Base-by-base conservation (phyloP, 768 basidiomycete genomes). In the Leccinum aurantiacum region DNA sequence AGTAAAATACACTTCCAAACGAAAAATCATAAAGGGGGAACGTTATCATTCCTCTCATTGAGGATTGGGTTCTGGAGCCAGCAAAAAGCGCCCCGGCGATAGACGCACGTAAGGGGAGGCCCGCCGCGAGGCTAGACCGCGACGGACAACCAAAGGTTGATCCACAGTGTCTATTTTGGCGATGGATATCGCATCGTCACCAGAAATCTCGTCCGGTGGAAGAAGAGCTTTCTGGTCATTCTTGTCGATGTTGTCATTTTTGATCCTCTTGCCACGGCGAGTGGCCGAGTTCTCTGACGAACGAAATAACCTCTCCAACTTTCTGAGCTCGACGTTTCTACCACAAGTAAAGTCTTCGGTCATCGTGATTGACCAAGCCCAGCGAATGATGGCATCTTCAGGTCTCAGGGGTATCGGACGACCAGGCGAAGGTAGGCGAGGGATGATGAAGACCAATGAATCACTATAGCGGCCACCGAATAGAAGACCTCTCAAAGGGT, bases 401-500 rank as follows among this genome's bases (percentile, higher is more conserved):
- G 54, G 62, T 5, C 63, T 66, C 33, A 60, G 8, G 11, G 50
- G 6, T 24, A 74, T 44, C 3, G 65, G 65, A 17, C 64, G 65
- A 51, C 57, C 47, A 3, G 66, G 72, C 9, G 70, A 66, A 49
- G 67, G 65, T 17, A 74, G 54, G 3, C 70, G 67, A 41, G 74
- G 74, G 25, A 74, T 65, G 46, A 74, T 62, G 13, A 60, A 53
- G 15, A 69, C 46, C 6, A 0, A 44, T 25, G 68, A 61, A 3
- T 11, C 3, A 9, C 15, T 17, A 14, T 49, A 54, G 19, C 66
- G 60, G 29, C 62, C 65, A 24, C 57, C 44, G 3, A 17, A 29
- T 27, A 58, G 48, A 1, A 0, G 10, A n/a, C 47, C 29, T 11
- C 14, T 19, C 15, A 53, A 19, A n/a, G 49, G 54, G 35, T 63